phyloP scores from a whole-genome alignment of 2,329 filamentous ascomycete genomes.

The Pseudocercospora pini-densiflorae region DNA sequence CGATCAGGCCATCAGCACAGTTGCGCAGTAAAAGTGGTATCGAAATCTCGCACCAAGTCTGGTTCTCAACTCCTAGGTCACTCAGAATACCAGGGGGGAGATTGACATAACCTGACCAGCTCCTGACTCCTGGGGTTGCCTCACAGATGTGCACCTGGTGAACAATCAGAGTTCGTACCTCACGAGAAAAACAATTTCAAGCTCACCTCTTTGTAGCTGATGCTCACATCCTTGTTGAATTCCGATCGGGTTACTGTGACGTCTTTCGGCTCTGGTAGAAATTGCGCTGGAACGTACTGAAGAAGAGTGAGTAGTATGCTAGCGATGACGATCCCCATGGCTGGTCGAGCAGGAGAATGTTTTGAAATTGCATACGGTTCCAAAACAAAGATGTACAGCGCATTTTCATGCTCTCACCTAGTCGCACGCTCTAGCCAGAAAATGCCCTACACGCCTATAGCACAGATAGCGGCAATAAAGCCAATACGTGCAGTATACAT shows the following conservation, averaged over 20 bases:
- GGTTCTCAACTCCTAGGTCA: constrained; percentile 9
- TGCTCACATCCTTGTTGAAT: constrained; percentile 21
- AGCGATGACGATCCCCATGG: background rate
- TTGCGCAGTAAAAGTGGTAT: background rate
- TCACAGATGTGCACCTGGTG: constrained; percentile 54
- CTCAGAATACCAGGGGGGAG: constrained; percentile 38
- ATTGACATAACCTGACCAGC: constrained; percentile 65
- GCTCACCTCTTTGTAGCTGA: constrained; percentile 25
- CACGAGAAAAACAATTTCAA: background rate
- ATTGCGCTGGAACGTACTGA: constrained; percentile 12
- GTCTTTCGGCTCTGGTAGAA: constrained; percentile 20
- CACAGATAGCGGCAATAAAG: background rate
- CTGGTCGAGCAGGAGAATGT: background rate
- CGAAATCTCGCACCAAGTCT: background rate
- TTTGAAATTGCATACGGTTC: no score
- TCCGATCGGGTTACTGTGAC: constrained; percentile 10
- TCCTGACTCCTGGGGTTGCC: constrained; percentile 59
- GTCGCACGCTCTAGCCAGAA: background rate
- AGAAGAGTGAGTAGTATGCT: background rate
- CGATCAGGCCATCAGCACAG: background rate
- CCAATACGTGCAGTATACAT: background rate
- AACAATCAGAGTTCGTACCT: no score
- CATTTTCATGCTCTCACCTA: no score
- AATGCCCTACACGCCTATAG: background rate
- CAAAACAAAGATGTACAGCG: no score